Percentiles rank a stretch among this genome's conserved stretches.
Conservation (phyloP, 352 stramenopile species). For the Blastocystis sp. region DNA sequence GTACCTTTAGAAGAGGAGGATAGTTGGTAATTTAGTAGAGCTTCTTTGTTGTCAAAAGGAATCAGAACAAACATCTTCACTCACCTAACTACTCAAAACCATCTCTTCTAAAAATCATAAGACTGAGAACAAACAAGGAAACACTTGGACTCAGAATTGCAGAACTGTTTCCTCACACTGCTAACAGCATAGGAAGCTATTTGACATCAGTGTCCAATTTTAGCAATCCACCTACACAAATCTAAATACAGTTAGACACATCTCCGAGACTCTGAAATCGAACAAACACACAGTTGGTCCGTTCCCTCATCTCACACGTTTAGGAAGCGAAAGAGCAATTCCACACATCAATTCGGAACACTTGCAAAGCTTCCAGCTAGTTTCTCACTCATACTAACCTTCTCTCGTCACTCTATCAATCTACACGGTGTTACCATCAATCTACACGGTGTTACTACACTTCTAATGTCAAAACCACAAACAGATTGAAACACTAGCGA, state of each 20-base stretch:
- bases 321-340: neutral
- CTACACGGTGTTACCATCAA: neutral
- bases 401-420: neutral
- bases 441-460: neutral
- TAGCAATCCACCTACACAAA: no score
- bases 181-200: no score
- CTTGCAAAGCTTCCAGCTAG: neutral
- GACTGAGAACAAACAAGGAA: neutral
- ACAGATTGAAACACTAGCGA: neutral
- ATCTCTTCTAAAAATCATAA: neutral
- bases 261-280: slow-evolving; percentile 17
- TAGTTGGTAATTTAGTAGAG: neutral
- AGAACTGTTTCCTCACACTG: no score
- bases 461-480: neutral
- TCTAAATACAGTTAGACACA: neutral
- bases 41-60: neutral
- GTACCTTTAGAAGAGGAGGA: neutral
- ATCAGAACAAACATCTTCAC: neutral
- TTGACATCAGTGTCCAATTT: no score
- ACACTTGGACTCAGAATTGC: neutral
- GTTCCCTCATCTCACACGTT: slow-evolving; percentile 13
- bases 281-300: slow-evolving; percentile 3
- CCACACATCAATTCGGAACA: neutral
- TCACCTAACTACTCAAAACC: no score
- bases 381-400: neutral